A percentile compares a stretch with the other conserved stretches of the same genome.
phyloP scores from a whole-genome alignment of 2,329 filamentous ascomycete species.

The Fusarium domesticum region DNA sequence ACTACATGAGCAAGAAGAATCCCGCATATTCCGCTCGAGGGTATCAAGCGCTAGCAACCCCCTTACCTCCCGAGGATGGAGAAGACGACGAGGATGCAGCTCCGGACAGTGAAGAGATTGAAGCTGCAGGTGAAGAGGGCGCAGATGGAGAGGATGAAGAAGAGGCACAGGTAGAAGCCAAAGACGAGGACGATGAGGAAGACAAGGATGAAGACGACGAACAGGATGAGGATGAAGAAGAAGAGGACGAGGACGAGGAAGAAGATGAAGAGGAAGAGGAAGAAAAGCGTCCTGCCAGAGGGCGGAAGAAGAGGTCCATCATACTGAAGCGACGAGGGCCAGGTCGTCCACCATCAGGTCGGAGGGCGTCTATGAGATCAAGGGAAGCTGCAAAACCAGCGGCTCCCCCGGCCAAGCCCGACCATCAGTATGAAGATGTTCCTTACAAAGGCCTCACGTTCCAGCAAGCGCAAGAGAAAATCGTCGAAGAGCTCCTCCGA shows the following conservation, averaged over 20 bases:
- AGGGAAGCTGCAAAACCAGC: conserved; percentile 36
- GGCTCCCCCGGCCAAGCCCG: conserved; percentile 42
- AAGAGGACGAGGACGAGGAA: conserved; percentile 28
- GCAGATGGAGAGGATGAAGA: conserved; percentile 32
- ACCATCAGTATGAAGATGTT: conserved; percentile 53
- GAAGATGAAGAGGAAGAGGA: conserved; percentile 32
- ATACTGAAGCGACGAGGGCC: conserved; percentile 39
- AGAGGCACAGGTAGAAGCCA: conserved; percentile 29
- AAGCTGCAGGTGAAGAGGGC: conserved; percentile 33
- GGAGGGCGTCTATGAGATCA: conserved; percentile 31
- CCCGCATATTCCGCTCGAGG: conserved; percentile 69
- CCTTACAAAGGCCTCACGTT: conserved; percentile 72
- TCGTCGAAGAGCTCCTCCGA: conserved; percentile 72
- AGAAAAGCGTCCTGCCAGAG: conserved; percentile 20
- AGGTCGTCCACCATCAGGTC: conserved; percentile 31
- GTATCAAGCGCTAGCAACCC: conserved; percentile 72
- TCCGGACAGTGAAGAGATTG: conserved; percentile 33
- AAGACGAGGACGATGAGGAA: conserved; percentile 24
- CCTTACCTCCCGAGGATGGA: conserved; percentile 51
- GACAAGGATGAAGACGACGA: conserved; percentile 34
- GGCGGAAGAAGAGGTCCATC: conserved; percentile 38
- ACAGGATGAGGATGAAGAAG: conserved; percentile 30
- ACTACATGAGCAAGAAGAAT: conserved; percentile 83
- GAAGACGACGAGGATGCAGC: conserved; percentile 32
- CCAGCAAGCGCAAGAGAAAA: conserved; percentile 82